These are phyloP conservation scores for Fraxinus nigra DNA, from an alignment of 305 asterid genomes.

Conservation along the genomic window DNA sequence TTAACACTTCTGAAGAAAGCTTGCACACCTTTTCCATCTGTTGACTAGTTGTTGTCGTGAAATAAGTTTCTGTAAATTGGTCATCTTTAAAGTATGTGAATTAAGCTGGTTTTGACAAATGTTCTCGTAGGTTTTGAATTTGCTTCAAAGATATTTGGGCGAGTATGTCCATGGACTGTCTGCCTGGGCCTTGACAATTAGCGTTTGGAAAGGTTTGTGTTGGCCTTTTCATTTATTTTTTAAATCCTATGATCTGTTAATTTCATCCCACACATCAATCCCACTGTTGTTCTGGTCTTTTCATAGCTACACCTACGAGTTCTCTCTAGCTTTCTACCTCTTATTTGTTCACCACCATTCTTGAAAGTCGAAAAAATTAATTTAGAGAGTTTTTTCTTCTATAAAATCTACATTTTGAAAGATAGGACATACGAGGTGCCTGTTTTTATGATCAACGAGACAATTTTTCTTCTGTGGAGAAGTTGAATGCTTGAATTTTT, in stretches of 20 bases:
- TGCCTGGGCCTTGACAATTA: slow-evolving; percentile 92
- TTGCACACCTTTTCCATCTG: slow-evolving; percentile 1
- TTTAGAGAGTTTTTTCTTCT: background rate
- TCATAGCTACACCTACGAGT: background rate
- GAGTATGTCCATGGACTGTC: slow-evolving; percentile 99
- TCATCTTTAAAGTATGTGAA: slow-evolving; percentile 13
- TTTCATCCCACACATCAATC: background rate
- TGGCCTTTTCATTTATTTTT: slow-evolving; percentile 4
- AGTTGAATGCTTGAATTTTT: background rate
- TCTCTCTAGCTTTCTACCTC: slow-evolving; percentile 17
- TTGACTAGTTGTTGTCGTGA: slow-evolving; percentile 4
- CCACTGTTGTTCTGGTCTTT: background rate
- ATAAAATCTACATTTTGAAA: background rate
- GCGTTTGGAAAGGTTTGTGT: slow-evolving; percentile 89
- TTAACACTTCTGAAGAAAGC: slow-evolving; percentile 7
- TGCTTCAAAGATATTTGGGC: slow-evolving; percentile 96
- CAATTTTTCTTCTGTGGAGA: background rate
- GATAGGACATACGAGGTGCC: background rate
- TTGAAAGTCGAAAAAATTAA: background rate
- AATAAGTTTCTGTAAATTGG: background rate
- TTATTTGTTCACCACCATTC: slow-evolving; percentile 3
- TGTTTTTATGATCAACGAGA: background rate
- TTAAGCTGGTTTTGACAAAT: slow-evolving; percentile 14
- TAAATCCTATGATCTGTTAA: background rate
- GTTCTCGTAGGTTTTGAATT: slow-evolving; percentile 75